These are phyloP conservation scores for Chimonanthus salicifolius DNA, from an alignment of 164 flowering plant species.

Conservation along the genomic window DNA sequence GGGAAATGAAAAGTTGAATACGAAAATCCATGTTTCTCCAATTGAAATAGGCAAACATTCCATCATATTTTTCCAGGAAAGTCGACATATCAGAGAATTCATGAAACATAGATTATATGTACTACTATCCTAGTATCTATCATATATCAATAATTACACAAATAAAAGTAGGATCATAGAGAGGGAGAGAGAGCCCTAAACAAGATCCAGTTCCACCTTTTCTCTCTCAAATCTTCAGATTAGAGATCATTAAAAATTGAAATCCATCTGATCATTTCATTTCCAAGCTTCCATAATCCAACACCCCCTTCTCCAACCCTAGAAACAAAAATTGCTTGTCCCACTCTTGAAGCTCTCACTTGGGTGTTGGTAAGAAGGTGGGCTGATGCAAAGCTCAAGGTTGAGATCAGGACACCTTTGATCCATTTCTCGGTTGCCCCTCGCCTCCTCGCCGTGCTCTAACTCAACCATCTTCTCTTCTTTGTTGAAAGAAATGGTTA, in stretches of 20 bases:
- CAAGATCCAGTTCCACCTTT: no score
- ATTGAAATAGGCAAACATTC: neutral
- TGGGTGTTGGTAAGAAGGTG: slow-evolving; percentile 38
- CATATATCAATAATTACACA: neutral
- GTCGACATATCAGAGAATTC: no score
- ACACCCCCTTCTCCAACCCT: slow-evolving; percentile 37
- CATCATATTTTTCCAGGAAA: neutral
- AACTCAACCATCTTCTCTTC: slow-evolving; percentile 26
- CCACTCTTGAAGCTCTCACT: slow-evolving; percentile 27
- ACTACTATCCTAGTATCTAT: neutral
- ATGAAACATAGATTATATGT: neutral
- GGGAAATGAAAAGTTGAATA: neutral
- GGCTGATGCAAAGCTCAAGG: slow-evolving; percentile 83
- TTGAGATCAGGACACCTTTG: slow-evolving; percentile 65
- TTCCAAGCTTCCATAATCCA: slow-evolving; percentile 77
- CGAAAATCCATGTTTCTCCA: neutral
- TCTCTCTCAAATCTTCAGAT: neutral
- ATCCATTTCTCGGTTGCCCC: slow-evolving; percentile 10
- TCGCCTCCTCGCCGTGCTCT: slow-evolving; percentile 19
- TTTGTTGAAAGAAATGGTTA: slow-evolving; percentile 37
- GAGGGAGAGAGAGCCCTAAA: neutral
- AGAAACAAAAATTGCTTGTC: slow-evolving; percentile 54
- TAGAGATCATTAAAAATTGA: neutral
- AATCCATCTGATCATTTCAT: slow-evolving; percentile 47
- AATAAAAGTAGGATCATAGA: neutral